Base-by-base conservation (phyloP, 2,329 filamentous ascomycete species). In the Pseudocercospora macadamiae region DNA sequence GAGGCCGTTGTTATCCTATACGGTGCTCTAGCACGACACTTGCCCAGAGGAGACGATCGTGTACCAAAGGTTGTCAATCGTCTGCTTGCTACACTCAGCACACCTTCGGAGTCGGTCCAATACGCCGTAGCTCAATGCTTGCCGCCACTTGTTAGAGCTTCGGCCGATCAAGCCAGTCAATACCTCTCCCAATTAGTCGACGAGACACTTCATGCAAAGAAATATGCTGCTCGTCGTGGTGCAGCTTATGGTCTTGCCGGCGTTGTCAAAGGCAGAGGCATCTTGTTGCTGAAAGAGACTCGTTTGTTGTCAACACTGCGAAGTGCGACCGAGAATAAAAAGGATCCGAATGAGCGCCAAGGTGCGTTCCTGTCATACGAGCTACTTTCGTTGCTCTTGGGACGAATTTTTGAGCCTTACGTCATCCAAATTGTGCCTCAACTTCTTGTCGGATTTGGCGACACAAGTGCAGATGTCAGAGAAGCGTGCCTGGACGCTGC, bases 1-100 rank as follows among this genome's bases (percentile, higher is more conserved):
- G 95, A 99, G 76, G 95, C 96, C 16, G 93, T 99, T 53, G 93
- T 99, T 67, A 95, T 99, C 68, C 89, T 99, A 73, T 99, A 99
- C 69, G 95, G 95, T 72, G 93, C 96, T 52, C 79, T 99, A 34
- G 95, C 93, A 42, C 87, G 90, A 52, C 95, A 99, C 79, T 79
- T 99, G 59, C 86, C 89, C 66, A 77, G 86, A 6, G 91, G 92
- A n/a, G 95, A 99, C 73, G 78, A 86, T 65, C 93, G 96, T 69
- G 86, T 97, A 49, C 91, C 93, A 1, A 87, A 89, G 57, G 95
- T 99, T 45, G 88, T 99, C 51, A 88, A 93, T 66, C 86, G 92
- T 62, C 81, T 99, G 19, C 82, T 99, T 56, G 86, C 87, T 19
- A 97, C 96, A 5, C 80, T 99, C 44, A 95, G 89, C 73, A 97